These are phyloP conservation scores for Cyclocybe cylindracea DNA, from an alignment of 768 basidiomycete species.

Conservation along the genomic window DNA sequence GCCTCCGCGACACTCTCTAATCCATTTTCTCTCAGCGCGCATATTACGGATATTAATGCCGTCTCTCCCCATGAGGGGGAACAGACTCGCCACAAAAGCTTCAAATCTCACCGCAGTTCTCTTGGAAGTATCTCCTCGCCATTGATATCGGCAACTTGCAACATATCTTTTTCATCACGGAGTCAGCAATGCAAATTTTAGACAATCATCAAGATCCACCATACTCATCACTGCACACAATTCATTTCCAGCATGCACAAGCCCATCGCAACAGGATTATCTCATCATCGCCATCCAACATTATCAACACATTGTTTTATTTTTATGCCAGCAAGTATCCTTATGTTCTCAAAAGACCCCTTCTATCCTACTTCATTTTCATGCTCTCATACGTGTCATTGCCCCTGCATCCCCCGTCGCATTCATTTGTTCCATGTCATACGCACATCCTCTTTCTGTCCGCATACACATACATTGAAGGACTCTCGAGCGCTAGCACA, in stretches of 20 bases:
- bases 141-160: constrained; percentile 18
- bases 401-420: no score
- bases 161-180: constrained; percentile 21
- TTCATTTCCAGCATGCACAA: neutral
- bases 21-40: constrained; percentile 32
- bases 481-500: no score
- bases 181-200: constrained; percentile 18
- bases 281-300: constrained; percentile 7
- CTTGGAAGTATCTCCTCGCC: constrained; percentile 22
- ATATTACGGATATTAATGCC: constrained; percentile 43
- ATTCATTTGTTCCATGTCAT: no score
- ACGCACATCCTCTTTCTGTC: no score
- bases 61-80: constrained; percentile 14
- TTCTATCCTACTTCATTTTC: constrained; percentile 6
- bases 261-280: constrained; percentile 16
- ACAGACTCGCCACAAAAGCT: constrained; percentile 4
- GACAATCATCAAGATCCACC: constrained; percentile 7
- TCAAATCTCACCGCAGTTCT: constrained; percentile 22
- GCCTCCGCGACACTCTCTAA: constrained; percentile 3
- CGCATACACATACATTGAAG: no score
- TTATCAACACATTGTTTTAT: constrained; percentile 1
- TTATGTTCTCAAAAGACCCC: constrained; percentile 8
- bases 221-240: constrained; percentile 2
- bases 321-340: constrained; percentile 13
- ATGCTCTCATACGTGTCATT: neutral